Conservation (phyloP, 345 rosid species). For the Brassica cretica region DNA sequence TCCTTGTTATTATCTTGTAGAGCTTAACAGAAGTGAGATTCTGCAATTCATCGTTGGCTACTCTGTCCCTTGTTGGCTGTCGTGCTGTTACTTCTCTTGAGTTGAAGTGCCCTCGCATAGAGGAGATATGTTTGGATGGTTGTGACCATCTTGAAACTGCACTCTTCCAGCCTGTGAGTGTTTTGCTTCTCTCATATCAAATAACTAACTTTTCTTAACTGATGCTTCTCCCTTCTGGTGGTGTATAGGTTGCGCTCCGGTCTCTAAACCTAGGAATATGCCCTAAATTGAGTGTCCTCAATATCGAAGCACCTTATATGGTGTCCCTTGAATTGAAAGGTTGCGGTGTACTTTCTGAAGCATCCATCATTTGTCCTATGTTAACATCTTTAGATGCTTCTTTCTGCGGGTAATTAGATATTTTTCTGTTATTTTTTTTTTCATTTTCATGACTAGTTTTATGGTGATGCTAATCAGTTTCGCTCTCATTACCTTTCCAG, state of each 20-base stretch:
- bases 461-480: slow-evolving; percentile 19
- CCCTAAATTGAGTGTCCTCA: slow-evolving; percentile 75
- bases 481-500: slow-evolving; percentile 43
- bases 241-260: slow-evolving; percentile 74
- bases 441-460: no score
- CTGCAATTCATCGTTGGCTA: slow-evolving; percentile 69
- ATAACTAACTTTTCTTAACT: slow-evolving; percentile 18
- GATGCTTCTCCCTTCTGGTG: slow-evolving; percentile 14
- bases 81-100: slow-evolving; percentile 76
- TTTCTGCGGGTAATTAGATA: slow-evolving; percentile 70
- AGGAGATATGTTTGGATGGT: slow-evolving; percentile 87
- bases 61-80: slow-evolving; percentile 93
- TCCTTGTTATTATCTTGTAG: no score
- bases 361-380: slow-evolving; percentile 74
- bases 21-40: slow-evolving; percentile 76
- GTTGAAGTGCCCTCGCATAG: slow-evolving; percentile 77
- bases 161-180: slow-evolving; percentile 84
- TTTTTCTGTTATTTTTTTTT: neutral
- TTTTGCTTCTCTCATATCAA: neutral
- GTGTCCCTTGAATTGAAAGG: slow-evolving; percentile 91
- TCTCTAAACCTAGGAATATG: slow-evolving; percentile 95
- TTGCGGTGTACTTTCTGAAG: slow-evolving; percentile 88
- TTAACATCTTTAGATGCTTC: slow-evolving; percentile 92
- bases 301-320: slow-evolving; percentile 79
- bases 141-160: slow-evolving; percentile 96